Evolutionary conservation across 805 yeast genomes (phyloP), one percentile per base, ranked within the genome.

Genomic region (Barnettozyma pratensis): DNA sequence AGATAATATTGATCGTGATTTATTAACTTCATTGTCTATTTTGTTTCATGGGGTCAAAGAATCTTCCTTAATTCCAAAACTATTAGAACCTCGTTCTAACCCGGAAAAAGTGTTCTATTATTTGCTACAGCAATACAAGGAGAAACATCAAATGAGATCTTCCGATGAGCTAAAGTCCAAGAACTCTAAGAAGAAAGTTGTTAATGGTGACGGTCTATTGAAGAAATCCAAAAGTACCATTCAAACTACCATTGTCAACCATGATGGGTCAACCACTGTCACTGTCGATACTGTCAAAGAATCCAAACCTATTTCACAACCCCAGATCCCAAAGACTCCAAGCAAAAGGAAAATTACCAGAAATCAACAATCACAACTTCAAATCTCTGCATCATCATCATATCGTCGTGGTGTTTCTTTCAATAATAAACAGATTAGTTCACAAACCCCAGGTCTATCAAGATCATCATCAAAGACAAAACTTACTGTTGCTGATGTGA

Each of bases 31-130:
- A 60, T 69, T 88, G 53, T 83, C 85, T 40, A 87, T 87, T 7
- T 69, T 88, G 52, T 88, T 94, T 79, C 96, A 86, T 62, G 92
- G 91, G 48, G 86, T 84, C 53, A 74, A 76, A 41, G 75, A 76
- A 45, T 65, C 73, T 4, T 69, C 72, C 8, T 77, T 89, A 28
- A 64, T 79, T 29, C 64, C 71, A 8, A 76, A 78, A 54, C 70
- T 89, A 41, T 60, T 77, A 40, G 73, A 80, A 8, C 69, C 76
- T 1, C 78, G 74, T 28, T 79, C 84, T 28, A 84, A 81, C 57
- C 76, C 90, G 1, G 96, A 88, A 58, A 88, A 88, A 71, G 81
- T 88, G 41, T 84, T 88, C 58, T 88, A 88, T 67, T 85, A 85
- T 54, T 67, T 89, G 40, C 70, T 88, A 53, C 70, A 81, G 71